Conservation (phyloP, 257 asterid species). For the Solanum piurae region DNA sequence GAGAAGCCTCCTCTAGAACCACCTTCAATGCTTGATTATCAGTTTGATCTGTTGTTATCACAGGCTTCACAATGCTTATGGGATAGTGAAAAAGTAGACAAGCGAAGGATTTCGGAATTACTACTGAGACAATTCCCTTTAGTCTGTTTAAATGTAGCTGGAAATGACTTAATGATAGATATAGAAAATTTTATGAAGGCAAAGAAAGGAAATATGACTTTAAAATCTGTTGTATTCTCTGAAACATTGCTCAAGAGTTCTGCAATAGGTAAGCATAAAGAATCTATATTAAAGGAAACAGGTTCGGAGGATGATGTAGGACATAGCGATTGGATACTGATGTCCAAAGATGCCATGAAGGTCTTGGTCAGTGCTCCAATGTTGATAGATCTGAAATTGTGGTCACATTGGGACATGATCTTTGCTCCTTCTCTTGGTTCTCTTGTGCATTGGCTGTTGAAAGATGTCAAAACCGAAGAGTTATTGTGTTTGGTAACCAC, state of each 20-base stretch:
- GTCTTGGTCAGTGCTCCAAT: conserved; percentile 71
- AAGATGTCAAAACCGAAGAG: conserved; percentile 59
- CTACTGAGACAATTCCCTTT: conserved; percentile 73
- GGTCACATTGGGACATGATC: conserved; percentile 86
- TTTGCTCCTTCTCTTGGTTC: conserved; percentile 92
- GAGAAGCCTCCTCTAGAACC: conserved; percentile 49
- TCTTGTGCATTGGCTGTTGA: conserved; percentile 72
- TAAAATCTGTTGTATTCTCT: conserved; percentile 61
- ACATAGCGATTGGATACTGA: conserved; percentile 25
- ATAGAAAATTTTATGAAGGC: conserved; percentile 18
- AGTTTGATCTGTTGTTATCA: conserved; percentile 55
- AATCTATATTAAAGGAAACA: conserved; percentile 13
- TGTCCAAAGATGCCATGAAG: conserved; percentile 64
- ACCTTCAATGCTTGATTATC: conserved; percentile 61
- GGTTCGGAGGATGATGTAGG: conserved; percentile 11
- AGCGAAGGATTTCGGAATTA: conserved; percentile 41
- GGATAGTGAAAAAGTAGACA: conserved; percentile 32
- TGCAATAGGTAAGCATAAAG: conserved; percentile 22
- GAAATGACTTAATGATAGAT: conserved; percentile 23
- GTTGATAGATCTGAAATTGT: conserved; percentile 63
- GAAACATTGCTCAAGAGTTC: conserved; percentile 40
- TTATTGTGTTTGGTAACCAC: conserved; percentile 67
- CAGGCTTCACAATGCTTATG: conserved; percentile 52
- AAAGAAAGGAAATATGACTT: conserved; percentile 20
- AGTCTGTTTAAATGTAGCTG: conserved; percentile 47